Conservation (phyloP, 176 grass and related monocot species). For the Cymbopogon citratus region DNA sequence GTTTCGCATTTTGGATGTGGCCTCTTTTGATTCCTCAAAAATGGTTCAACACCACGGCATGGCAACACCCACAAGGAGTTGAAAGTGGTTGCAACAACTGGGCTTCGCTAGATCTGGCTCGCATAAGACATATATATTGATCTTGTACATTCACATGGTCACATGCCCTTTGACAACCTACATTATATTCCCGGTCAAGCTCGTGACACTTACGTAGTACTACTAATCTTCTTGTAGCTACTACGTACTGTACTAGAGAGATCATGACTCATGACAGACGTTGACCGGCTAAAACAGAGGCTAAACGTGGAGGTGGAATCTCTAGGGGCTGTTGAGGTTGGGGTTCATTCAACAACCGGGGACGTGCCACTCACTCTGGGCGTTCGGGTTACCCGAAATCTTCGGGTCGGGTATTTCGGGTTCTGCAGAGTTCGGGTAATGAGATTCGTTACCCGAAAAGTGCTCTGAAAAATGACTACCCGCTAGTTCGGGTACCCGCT, state of each 20-base stretch:
- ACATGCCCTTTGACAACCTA: background rate
- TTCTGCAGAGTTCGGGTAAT: no score
- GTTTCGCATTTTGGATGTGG: background rate
- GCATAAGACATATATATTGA: background rate
- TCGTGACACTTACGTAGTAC: background rate
- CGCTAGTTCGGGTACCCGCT: no score
- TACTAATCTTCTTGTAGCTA: background rate
- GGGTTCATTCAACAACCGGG: no score
- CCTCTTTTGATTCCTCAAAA: background rate
- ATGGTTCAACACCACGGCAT: background rate
- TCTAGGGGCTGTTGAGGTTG: background rate
- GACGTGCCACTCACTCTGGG: no score
- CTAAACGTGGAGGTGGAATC: conserved; percentile 3
- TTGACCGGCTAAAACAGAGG: background rate
- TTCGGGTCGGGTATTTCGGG: no score
- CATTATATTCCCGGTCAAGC: background rate
- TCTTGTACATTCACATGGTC: background rate
- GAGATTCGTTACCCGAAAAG: no score
- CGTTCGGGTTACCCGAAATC: no score
- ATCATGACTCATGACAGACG: background rate
- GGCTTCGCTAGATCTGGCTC: background rate
- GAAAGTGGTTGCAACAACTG: conserved; percentile 18
- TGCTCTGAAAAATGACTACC: no score
- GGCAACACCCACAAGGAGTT: conserved; percentile 12
- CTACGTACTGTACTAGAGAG: no score